Evolutionary conservation across 257 asterid genomes (phyloP), one percentile per base, ranked within the genome.

Genomic region (Capsicum chinense): DNA sequence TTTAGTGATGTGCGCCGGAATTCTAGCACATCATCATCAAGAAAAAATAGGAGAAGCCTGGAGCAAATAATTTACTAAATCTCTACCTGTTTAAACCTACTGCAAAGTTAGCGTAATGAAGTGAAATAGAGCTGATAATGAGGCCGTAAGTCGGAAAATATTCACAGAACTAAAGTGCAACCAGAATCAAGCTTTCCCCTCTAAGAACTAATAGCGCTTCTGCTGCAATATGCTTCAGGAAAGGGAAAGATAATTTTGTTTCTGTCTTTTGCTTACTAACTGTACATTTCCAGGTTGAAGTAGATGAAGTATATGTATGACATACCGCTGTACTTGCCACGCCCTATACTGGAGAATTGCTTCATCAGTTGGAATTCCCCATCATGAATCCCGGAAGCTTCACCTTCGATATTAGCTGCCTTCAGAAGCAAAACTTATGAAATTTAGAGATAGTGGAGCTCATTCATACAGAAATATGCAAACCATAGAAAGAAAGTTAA

Each of bases 361-460:
- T 92, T 95, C 92, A 93, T 88, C 89, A 90, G 84, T 85, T 90
- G 98, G 90, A 89, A 95, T 81, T 90, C 96, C 52, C 95, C 92
- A 44, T 89, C 95, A 85, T 91, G 93, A 86, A 91, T 84, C 70
- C 98, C 96, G 56, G 97, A 90, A 79, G 90, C 84, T 85, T 92
- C 98, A 89, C 89, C 92, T 91, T 92, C 97, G 74, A 90, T 87
- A 87, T 92, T 90, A 56, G 95, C 92, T 39, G 97, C 96, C 99
- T 95, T 91, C 82, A 86, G 79, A 86, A 83, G 39, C 70, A 83
- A 84, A 80, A 63, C 66, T 66, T 78, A 15, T 6, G 5, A 9
- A 54, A 54, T 33, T 78, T 78, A 78, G 82, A 78, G 82, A 8
- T 26, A 8, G 9, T 15, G 33, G 39, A 48, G 33, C 33, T 15